Evolutionary conservation across 2,329 filamentous ascomycete species (phyloP).

Genomic region (Trichoderma citrinoviride): DNA sequence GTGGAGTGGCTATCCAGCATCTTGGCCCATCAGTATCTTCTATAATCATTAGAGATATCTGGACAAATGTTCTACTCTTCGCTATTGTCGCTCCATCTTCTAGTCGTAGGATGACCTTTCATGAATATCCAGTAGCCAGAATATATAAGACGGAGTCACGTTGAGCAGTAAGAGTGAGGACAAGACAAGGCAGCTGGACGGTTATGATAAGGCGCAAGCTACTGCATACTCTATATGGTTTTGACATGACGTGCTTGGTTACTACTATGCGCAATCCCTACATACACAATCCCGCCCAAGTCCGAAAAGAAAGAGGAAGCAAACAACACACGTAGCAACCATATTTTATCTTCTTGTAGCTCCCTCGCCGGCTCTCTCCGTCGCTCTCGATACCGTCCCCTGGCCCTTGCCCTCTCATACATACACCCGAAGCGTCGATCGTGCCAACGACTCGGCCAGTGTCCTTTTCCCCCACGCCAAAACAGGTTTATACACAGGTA

Average conservation of each 20-base stretch:
- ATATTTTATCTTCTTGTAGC: conserved; percentile 25
- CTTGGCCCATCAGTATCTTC: no score
- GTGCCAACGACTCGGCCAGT: conserved; percentile 6
- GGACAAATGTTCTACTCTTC: no score
- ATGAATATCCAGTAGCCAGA: no score
- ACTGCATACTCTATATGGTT: no score
- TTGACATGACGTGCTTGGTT: conserved; percentile 30
- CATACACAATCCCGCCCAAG: conserved; percentile 31
- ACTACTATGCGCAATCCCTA: conserved; percentile 35
- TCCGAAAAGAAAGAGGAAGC: conserved; percentile 29
- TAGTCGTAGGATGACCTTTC: no score
- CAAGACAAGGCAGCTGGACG: no score
- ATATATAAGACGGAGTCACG: no score
- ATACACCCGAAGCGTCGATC: conserved; percentile 11
- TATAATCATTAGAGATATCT: no score
- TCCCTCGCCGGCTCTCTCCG: background rate
- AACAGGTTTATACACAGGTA: conserved; percentile 17
- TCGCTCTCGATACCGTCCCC: conserved; percentile 1
- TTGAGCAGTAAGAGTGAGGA: no score
- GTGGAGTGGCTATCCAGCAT: no score
- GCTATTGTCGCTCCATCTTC: background rate
- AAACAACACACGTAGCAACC: conserved; percentile 33
- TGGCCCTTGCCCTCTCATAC: conserved; percentile 16
- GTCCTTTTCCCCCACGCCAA: conserved; percentile 7
- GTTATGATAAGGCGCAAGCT: no score